phyloP scores from a whole-genome alignment of 257 asterid genomes.

The Nicotiana obtusifolia region DNA sequence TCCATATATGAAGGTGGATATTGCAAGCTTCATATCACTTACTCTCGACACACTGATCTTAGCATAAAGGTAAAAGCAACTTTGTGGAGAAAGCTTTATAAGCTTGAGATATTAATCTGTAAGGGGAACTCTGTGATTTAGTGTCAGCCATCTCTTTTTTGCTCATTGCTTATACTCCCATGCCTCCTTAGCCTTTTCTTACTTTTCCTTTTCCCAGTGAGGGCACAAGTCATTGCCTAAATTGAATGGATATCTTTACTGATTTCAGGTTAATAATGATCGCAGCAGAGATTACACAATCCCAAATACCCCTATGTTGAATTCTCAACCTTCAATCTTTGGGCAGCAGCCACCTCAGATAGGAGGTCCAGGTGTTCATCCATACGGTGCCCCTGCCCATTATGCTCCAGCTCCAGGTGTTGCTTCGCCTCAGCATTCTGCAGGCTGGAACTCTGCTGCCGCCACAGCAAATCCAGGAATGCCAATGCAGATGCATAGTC shows the following conservation, averaged over 20 bases:
- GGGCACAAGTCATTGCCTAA: background rate
- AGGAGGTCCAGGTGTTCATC: slow-evolving; percentile 51
- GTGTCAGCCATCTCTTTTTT: background rate
- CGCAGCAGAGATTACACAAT: slow-evolving; percentile 88
- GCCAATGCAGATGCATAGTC: slow-evolving; percentile 73
- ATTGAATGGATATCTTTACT: background rate
- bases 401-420: slow-evolving; percentile 50
- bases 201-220: background rate
- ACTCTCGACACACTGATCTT: slow-evolving; percentile 96
- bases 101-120: background rate
- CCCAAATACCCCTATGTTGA: slow-evolving; percentile 52
- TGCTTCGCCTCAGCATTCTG: slow-evolving; percentile 43
- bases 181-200: background rate
- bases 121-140: background rate
- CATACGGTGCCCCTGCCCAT: slow-evolving; percentile 40
- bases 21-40: slow-evolving; percentile 95
- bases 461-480: slow-evolving; percentile 33
- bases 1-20: slow-evolving; percentile 97
- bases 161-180: background rate
- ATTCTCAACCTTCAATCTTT: slow-evolving; percentile 59
- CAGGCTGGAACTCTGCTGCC: slow-evolving; percentile 58
- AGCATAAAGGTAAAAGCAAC: slow-evolving; percentile 65
- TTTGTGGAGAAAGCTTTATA: background rate
- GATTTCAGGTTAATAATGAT: slow-evolving; percentile 78
- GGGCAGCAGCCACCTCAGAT: slow-evolving; percentile 65